A percentile compares a stretch with the other conserved stretches of the same genome.
These are phyloP conservation scores for Pterocarpus macrocarpus DNA, from an alignment of 306 rosid genomes.

Conservation along the genomic window DNA sequence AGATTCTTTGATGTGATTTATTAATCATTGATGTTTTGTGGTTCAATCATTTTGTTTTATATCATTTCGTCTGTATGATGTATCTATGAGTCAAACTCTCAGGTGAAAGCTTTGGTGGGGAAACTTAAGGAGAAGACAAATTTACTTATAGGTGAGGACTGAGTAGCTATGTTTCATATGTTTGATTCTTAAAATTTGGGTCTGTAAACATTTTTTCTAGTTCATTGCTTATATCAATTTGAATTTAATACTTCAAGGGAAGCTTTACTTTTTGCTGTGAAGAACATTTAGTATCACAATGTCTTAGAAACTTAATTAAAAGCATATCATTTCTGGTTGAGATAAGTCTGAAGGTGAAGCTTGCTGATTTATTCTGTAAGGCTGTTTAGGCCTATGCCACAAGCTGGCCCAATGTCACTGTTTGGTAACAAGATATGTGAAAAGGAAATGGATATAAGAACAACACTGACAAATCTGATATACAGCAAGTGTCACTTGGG, in stretches of 20 bases:
- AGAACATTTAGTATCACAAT: constrained; percentile 13
- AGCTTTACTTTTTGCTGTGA: neutral
- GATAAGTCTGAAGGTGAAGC: constrained; percentile 19
- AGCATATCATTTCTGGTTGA: constrained; percentile 3
- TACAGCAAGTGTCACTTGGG: neutral
- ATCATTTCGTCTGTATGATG: constrained; percentile 27
- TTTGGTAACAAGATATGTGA: constrained; percentile 5
- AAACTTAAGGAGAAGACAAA: constrained; percentile 71
- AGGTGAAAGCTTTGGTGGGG: constrained; percentile 76
- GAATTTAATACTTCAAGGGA: constrained; percentile 8
- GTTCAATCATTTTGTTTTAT: constrained; percentile 1
- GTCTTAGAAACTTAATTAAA: neutral
- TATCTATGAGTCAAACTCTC: constrained; percentile 47
- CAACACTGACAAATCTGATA: no score
- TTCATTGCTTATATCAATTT: constrained; percentile 28
- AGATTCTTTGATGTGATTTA: constrained; percentile 20
- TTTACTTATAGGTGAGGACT: constrained; percentile 73
- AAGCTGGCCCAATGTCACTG: constrained; percentile 26
- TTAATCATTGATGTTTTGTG: constrained; percentile 33
- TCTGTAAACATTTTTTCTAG: neutral
- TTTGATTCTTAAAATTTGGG: constrained; percentile 27
- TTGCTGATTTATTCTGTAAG: constrained; percentile 13
- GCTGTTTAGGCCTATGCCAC: constrained; percentile 9
- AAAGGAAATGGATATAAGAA: constrained; percentile 1
- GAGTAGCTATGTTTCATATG: constrained; percentile 51